Evolutionary conservation across 768 basidiomycete species (phyloP), one percentile per base, ranked within the genome.

Genomic region (Cystofilobasidium macerans): DNA sequence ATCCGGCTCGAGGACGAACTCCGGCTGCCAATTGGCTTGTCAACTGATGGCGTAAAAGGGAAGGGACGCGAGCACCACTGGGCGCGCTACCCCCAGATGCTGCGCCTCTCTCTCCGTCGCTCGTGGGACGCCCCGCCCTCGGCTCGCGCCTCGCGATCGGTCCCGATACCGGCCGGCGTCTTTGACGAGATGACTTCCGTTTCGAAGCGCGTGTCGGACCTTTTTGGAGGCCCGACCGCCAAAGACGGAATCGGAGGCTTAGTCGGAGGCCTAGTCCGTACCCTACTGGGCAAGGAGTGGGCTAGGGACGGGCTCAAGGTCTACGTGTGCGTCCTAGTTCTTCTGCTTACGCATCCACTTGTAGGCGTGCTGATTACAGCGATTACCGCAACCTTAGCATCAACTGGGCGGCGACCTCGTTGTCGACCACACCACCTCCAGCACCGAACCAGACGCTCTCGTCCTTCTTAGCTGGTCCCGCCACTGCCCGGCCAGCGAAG

Each of bases 1-100:
- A 47, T 43, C 9, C 61, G 71, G 28, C 62, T 72, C 1, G 65
- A 69, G 30, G 65, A 69, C 16, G 71, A 72, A 61, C 65, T 72
- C 18, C 62, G 65, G 2, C 69, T 64, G 51, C 30, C n/a, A n/a
- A n/a, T n/a, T n/a, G n/a, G n/a, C n/a, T n/a, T n/a, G n/a, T n/a
- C n/a, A n/a, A n/a, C n/a, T n/a, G n/a, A n/a, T n/a, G n/a, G n/a
- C 57, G 0, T 33, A 26, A 48, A 57, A 16, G 30, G 35, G 35
- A 47, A 42, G 7, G 48, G 4, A 22, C 33, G 22, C 51, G 24
- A 54, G 38, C 42, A 18, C 4, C 36, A 8, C 30, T 70, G 67
- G 68, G 24, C 54, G 9, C 70, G 70, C 22, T 70, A 63, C 47
- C 68, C 67, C 1, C 33, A 56, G 14, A 45, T 47, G 4, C 35